These are phyloP conservation scores for Malassezia vespertilionis DNA, from an alignment of 1,284 basidiomycete species.

Conservation along the genomic window DNA sequence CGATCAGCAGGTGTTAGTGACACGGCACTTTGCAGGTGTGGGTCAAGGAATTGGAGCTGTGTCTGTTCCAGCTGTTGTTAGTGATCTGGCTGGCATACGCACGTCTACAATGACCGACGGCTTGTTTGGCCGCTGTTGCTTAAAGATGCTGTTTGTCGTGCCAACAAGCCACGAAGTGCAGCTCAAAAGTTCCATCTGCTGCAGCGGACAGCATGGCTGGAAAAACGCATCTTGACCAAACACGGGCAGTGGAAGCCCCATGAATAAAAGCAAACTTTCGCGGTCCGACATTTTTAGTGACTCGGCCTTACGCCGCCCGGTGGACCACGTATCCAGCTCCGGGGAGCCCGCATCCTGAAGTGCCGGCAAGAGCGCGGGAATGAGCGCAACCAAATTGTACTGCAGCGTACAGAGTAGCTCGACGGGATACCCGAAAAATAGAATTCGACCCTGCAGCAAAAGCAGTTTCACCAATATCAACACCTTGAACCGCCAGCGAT, in stretches of 20 bases:
- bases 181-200: constrained; percentile 81
- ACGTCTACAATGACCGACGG: constrained; percentile 80
- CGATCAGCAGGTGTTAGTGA: constrained; percentile 80
- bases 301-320: constrained; percentile 35
- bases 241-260: constrained; percentile 73
- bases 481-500: constrained; percentile 84
- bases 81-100: background rate
- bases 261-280: constrained; percentile 77
- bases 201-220: constrained; percentile 90
- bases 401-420: constrained; percentile 94
- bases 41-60: constrained; percentile 53
- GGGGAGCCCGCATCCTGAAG: constrained; percentile 79
- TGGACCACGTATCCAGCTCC: constrained; percentile 48
- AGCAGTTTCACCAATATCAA: constrained; percentile 88
- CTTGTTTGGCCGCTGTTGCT: constrained; percentile 69
- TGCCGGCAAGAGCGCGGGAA: constrained; percentile 62
- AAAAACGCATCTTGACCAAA: constrained; percentile 68
- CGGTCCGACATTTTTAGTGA: constrained; percentile 79
- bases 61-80: constrained; percentile 26
- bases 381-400: constrained; percentile 63
- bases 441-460: constrained; percentile 59
- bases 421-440: constrained; percentile 94
- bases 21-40: constrained; percentile 64
- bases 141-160: constrained; percentile 90
- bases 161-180: constrained; percentile 70